Conservation (phyloP, 169 alveolate species). For the Prorocentrum cordatum region DNA sequence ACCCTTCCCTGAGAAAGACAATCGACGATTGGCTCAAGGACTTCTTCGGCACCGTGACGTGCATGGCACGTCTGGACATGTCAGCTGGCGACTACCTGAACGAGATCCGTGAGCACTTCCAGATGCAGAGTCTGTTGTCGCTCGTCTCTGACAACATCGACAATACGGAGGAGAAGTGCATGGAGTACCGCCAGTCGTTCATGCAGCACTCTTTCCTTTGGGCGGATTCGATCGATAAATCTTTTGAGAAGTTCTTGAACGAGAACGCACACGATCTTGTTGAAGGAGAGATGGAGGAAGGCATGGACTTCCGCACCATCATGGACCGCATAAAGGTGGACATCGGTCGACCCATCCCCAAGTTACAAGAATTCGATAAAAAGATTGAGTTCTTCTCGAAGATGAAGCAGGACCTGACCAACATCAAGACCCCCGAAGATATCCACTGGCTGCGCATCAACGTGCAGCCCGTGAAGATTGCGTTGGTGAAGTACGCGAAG, state of each 20-base stretch:
- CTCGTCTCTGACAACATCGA: slow-evolving; percentile 76
- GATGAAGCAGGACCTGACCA: slow-evolving; percentile 75
- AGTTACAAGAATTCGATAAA: slow-evolving; percentile 81
- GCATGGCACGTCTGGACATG: slow-evolving; percentile 63
- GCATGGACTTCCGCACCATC: slow-evolving; percentile 66
- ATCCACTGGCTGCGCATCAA: slow-evolving; percentile 85
- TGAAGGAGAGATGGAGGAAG: slow-evolving; percentile 73
- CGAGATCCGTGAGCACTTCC: slow-evolving; percentile 61
- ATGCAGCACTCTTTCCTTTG: slow-evolving; percentile 82
- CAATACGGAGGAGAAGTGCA: slow-evolving; percentile 55
- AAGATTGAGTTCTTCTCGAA: not conserved
- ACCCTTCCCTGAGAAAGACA: slow-evolving; percentile 75
- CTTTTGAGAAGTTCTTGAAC: slow-evolving; percentile 77
- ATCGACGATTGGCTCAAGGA: slow-evolving; percentile 83
- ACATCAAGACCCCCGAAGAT: slow-evolving; percentile 82
- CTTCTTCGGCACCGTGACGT: slow-evolving; percentile 76
- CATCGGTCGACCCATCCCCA: slow-evolving; percentile 76
- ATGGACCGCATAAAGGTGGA: slow-evolving; percentile 63
- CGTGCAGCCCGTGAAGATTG: slow-evolving; percentile 83
- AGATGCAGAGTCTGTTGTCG: slow-evolving; percentile 75
- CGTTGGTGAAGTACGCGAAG: slow-evolving; percentile 79
- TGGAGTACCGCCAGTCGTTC: slow-evolving; percentile 73
- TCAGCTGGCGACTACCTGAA: slow-evolving; percentile 31
- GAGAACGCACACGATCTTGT: slow-evolving; percentile 78
- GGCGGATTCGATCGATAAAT: slow-evolving; percentile 82